A percentile compares a stretch with the other conserved stretches of the same genome.
These are phyloP conservation scores for Pseudopyrenochaeta lycopersici DNA, from an alignment of 2,329 filamentous ascomycete genomes.

Conservation along the genomic window DNA sequence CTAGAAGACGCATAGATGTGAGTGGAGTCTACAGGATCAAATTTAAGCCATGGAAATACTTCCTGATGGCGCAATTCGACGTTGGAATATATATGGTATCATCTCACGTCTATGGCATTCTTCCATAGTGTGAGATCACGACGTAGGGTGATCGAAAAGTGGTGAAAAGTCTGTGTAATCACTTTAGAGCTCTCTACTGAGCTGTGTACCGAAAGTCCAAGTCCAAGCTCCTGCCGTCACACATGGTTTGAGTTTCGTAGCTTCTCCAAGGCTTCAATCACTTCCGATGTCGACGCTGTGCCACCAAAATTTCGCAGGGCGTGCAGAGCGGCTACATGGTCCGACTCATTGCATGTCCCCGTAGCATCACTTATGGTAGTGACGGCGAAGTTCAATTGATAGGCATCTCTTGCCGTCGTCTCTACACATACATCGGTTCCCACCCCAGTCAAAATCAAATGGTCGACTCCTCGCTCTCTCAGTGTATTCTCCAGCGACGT, in stretches of 20 bases:
- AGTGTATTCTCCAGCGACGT: conserved; percentile 9
- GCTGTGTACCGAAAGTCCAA: no score
- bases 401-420: conserved; percentile 10
- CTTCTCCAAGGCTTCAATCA: conserved; percentile 10
- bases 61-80: no score
- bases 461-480: conserved; percentile 9
- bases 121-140: no score
- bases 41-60: no score
- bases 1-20: no score
- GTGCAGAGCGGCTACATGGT: conserved; percentile 10
- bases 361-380: conserved; percentile 12
- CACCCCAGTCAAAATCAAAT: conserved; percentile 21
- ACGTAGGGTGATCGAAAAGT: conserved; percentile 6
- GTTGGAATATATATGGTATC: no score
- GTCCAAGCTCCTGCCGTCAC: conserved; percentile 5
- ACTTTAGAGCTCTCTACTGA: background rate
- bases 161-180: conserved; percentile 7
- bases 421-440: conserved; percentile 21
- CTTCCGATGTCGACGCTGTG: conserved; percentile 8
- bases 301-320: conserved; percentile 11
- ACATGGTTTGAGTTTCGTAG: conserved; percentile 9
- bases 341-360: conserved; percentile 8
- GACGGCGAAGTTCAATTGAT: conserved; percentile 6
- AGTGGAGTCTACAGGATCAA: no score
- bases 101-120: no score